phyloP scores from a whole-genome alignment of 1,139 yeast species.

The Candida tropicalis region DNA sequence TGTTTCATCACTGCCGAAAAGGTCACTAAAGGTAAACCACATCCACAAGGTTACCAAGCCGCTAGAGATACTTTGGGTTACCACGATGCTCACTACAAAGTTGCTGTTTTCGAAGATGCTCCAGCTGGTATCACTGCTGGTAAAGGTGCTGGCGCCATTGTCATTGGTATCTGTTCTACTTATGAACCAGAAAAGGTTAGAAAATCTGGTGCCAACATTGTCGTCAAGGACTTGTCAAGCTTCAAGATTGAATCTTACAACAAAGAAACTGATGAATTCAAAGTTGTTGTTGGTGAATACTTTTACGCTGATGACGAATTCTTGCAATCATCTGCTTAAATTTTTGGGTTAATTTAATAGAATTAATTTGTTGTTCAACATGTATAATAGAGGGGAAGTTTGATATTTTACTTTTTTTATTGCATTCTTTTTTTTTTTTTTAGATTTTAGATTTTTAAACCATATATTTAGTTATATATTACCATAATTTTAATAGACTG shows the following conservation, averaged over 20 bases:
- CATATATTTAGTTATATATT: not conserved
- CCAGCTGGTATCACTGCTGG: constrained; percentile 89
- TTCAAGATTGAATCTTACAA: constrained; percentile 47
- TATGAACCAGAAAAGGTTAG: constrained; percentile 69
- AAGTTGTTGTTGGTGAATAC: constrained; percentile 46
- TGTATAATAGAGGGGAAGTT: constrained; percentile 6
- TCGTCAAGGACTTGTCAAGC: constrained; percentile 67
- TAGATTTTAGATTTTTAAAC: not conserved
- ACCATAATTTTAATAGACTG: not conserved
- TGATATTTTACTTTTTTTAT: not conserved
- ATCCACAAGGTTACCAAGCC: constrained; percentile 77
- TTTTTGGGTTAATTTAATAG: not conserved
- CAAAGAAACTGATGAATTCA: constrained; percentile 49
- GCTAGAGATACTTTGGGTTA: constrained; percentile 64
- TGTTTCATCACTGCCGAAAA: constrained; percentile 80
- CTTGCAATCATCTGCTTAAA: constrained; percentile 27
- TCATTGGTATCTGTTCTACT: constrained; percentile 82
- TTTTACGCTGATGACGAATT: constrained; percentile 50
- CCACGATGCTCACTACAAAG: constrained; percentile 47
- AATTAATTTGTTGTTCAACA: not conserved
- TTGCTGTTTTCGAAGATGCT: constrained; percentile 83
- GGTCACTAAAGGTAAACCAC: constrained; percentile 78
- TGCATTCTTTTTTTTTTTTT: not conserved
- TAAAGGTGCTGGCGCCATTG: constrained; percentile 79
- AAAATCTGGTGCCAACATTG: constrained; percentile 78